Evolutionary conservation across 768 basidiomycete genomes (phyloP), one percentile per base, ranked within the genome.

Genomic region (Lactifluus rugatus): DNA sequence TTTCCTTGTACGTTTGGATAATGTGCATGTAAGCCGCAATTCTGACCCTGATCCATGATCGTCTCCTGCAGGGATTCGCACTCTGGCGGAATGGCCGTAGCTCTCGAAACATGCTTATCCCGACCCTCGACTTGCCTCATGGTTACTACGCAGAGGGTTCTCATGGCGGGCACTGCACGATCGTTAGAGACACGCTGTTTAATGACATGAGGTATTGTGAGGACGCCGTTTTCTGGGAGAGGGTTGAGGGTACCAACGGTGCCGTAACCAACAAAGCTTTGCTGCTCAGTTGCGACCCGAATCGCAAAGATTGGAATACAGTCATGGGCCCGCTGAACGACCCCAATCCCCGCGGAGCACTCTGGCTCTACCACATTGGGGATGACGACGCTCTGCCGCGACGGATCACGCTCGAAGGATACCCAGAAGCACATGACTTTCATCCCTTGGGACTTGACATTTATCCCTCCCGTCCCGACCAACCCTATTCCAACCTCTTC

Each of bases 401-500:
- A 23, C 77, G 73, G 13, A 62, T 85, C 36, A 61, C 70, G 1
- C 65, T 88, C 34, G 66, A 71, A 19, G 75, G 75, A 6, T 87
- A 82, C 63, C 87, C 86, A 0, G 57, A 69, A 14, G 65, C 57
- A 1, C 81, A 83, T 64, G 80, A 82, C 63, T 89, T 88, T 64
- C 87, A 89, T 64, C 87, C 87, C 0, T 76, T 89, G 2, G 87
- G 86, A 1, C 66, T 84, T 51, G 84, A 80, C 31, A 65, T 81
- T 2, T 81, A 76, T 65, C 81, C 80, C 5, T 82, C 81, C 0
- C 66, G 70, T 60, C 65, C 68, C 9, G 76, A 78, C 2, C 0
- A 44, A 19, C 73, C 77, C 48, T 48, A 72, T 4, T 83, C 83
- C 48, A 78, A 78, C 63, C 72, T 88, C 48, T 86, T 83, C 69